Percentiles rank a stretch among this genome's conserved stretches.
Conservation (phyloP, 2,329 filamentous ascomycete species). For the Pyricularia pennisetigena region DNA sequence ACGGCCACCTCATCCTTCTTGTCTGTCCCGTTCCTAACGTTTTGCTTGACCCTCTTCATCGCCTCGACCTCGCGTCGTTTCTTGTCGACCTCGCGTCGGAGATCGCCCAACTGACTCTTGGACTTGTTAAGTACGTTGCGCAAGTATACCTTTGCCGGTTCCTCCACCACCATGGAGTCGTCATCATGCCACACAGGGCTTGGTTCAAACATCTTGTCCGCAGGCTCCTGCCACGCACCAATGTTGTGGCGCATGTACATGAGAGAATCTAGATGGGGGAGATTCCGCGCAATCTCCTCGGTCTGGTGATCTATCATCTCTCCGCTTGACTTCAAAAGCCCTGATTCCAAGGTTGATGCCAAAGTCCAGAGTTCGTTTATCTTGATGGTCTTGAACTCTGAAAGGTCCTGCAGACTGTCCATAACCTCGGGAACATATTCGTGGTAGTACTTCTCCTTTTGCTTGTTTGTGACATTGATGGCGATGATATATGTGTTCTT, state of each 20-base stretch:
- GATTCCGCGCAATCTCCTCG: conserved; percentile 77
- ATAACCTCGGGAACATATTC: conserved; percentile 92
- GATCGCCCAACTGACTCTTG: conserved; percentile 70
- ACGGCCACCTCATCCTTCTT: conserved; percentile 83
- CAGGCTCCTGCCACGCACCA: conserved; percentile 70
- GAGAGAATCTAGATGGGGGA: conserved; percentile 83
- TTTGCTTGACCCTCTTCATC: conserved; percentile 62
- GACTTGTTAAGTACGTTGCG: conserved; percentile 89
- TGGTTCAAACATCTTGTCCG: conserved; percentile 80
- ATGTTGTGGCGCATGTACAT: conserved; percentile 97
- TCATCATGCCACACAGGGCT: conserved; percentile 98
- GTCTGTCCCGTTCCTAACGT: conserved; percentile 72
- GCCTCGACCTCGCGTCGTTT: conserved; percentile 79
- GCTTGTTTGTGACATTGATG: conserved; percentile 95
- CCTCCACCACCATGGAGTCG: conserved; percentile 74
- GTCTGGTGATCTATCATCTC: conserved; percentile 63
- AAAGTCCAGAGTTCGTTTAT: conserved; percentile 79
- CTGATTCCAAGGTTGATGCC: conserved; percentile 70
- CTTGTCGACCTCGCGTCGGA: conserved; percentile 75
- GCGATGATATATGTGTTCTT: conserved; percentile 97
- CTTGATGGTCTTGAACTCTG: conserved; percentile 76
- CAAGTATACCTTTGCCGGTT: conserved; percentile 78
- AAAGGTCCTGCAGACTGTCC: conserved; percentile 87
- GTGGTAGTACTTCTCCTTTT: conserved; percentile 95
- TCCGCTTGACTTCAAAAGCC: conserved; percentile 65